These are phyloP conservation scores for Cystobasidium slooffiae DNA, from an alignment of 1,284 basidiomycete species.

Conservation along the genomic window DNA sequence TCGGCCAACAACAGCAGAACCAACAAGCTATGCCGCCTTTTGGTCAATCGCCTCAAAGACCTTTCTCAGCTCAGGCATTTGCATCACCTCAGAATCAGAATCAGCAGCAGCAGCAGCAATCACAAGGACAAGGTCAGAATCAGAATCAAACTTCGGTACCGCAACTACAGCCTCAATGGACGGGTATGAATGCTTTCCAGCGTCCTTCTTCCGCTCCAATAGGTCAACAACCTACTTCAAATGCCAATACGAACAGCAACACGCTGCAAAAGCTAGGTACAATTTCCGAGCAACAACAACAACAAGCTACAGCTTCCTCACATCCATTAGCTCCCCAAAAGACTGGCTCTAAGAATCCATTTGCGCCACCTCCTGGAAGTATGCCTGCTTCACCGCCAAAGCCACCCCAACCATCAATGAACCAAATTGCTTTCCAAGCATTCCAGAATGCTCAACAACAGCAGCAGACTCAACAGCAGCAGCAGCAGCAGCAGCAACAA, in stretches of 20 bases:
- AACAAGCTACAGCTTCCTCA: conserved; percentile 72
- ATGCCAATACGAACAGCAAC: conserved; percentile 20
- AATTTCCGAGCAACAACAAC: conserved; percentile 50
- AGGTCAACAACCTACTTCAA: conserved; percentile 12
- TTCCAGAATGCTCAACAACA: conserved; percentile 54
- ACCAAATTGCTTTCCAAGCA: conserved; percentile 42
- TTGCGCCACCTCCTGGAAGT: conserved; percentile 27
- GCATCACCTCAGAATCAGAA: conserved; percentile 22
- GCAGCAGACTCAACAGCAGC: conserved; percentile 53
- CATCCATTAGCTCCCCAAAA: conserved; percentile 68
- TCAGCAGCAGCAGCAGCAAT: conserved; percentile 19
- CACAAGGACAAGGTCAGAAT: neutral
- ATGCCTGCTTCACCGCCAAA: conserved; percentile 29
- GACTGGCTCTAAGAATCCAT: conserved; percentile 47
- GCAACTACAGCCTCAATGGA: conserved; percentile 41
- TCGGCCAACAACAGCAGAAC: conserved; percentile 14
- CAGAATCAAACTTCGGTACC: conserved; percentile 28
- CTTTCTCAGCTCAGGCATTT: conserved; percentile 23
- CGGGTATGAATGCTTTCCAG: conserved; percentile 44
- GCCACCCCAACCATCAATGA: conserved; percentile 55
- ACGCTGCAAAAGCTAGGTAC: conserved; percentile 10
- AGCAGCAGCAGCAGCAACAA: conserved; percentile 52
- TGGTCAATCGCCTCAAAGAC: conserved; percentile 25
- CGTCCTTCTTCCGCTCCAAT: conserved; percentile 38
- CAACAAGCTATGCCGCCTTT: conserved; percentile 15